Evolutionary conservation across 1,139 yeast species (phyloP).

Genomic region (Magnusiomyces suaveolens): DNA sequence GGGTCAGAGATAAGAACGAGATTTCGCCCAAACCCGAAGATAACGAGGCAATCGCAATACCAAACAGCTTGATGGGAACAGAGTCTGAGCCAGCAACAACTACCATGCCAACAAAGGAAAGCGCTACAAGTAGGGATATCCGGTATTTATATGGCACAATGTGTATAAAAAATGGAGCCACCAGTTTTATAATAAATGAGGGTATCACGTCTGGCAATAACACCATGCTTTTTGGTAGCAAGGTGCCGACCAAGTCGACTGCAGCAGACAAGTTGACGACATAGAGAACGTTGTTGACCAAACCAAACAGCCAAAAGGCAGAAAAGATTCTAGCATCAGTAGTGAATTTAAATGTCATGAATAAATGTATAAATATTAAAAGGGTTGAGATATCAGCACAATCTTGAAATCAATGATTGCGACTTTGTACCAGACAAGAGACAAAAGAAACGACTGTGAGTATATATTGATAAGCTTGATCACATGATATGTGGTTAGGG

Average conservation of each 20-base stretch:
- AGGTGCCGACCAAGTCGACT: conserved; percentile 75
- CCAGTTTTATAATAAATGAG: conserved; percentile 56
- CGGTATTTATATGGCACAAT: conserved; percentile 43
- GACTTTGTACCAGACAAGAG: too few species aligned
- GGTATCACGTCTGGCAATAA: conserved; percentile 82
- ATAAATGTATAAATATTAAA: too few species aligned
- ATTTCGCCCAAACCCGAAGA: conserved; percentile 89
- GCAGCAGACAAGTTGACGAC: conserved; percentile 91
- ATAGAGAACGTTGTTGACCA: conserved; percentile 77
- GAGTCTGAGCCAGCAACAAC: conserved; percentile 43
- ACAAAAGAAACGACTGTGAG: too few species aligned
- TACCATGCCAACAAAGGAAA: conserved; percentile 72
- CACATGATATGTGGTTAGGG: too few species aligned
- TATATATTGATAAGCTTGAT: too few species aligned
- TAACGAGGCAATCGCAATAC: conserved; percentile 71
- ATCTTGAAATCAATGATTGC: too few species aligned
- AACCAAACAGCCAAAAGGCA: conserved; percentile 75
- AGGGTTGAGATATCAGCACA: too few species aligned
- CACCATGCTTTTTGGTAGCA: conserved; percentile 77
- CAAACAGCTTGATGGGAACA: conserved; percentile 42
- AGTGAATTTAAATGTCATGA: conserved; percentile 1
- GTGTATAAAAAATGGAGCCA: conserved; percentile 75
- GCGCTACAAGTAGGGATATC: conserved; percentile 38
- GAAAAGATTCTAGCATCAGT: conserved; percentile 8
- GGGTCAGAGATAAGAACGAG: conserved; percentile 78